Evolutionary conservation across 176 grass and related monocot genomes (phyloP), one percentile per base, ranked within the genome.

Genomic region (Cenchrus purpureus): DNA sequence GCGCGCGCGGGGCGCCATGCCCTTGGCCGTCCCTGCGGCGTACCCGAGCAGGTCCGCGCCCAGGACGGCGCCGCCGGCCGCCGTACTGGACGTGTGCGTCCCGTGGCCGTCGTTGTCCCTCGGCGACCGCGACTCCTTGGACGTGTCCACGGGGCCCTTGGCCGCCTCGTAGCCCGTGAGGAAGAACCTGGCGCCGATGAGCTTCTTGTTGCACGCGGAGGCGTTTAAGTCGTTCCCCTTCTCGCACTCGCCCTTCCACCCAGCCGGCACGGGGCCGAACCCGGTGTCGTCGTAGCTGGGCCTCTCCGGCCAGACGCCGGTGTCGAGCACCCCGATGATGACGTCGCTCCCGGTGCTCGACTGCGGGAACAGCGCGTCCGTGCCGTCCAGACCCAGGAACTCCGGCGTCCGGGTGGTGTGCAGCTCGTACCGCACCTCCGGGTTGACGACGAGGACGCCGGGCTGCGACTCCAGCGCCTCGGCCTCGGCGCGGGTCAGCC

Each of bases 91-190:
- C 13, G 96, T 98, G 80, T 98, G 96, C 34, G 96, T 98, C 31
- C 96, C 96, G 77, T 98, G 96, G 1, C 96, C 96, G 58, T 98
- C 91, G 87, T 94, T 91, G 93, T 98, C 97, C 55, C 97, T 80
- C 11, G 97, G 93, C 10, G 97, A 96, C 20, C 89, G 88, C 20
- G 91, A 91, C 78, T 98, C 97, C 81, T 84, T 95, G 16, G 87
- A 62, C 69, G 58, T 64, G 87, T 98, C 89, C n/a, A 98, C 87
- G 0, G 93, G 91, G 8, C 97, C 97, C 86, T 85, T 94, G 45
- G 81, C 91, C 57, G 93, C 91, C 91, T 98, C 97, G 77, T 98
- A 98, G 7, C 97, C 93, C 3, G 86, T 82, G 0, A 87, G 76
- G 80, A 98, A 98, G 89, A 84, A 95, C 67, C 93, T 32, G 6